Evolutionary conservation across 257 asterid species (phyloP).

Genomic region (Solanum gandarillasii): DNA sequence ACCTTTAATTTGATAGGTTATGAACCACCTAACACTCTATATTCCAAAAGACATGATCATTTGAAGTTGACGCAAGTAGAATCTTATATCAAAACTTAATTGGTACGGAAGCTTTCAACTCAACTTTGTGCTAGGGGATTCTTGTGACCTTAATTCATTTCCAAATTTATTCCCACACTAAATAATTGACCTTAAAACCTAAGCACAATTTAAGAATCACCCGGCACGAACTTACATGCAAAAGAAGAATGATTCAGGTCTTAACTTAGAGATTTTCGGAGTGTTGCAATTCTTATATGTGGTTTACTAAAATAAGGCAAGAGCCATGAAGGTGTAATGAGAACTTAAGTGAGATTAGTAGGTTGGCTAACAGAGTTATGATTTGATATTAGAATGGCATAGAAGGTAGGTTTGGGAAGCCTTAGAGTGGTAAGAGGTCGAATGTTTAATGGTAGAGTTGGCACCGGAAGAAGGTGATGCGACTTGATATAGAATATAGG

Average conservation of each 20-base stretch:
- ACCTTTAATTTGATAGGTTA: neutral
- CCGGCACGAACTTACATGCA: too few relatives aligned
- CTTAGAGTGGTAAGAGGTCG: too few relatives aligned
- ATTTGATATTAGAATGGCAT: neutral
- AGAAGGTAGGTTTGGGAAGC: neutral
- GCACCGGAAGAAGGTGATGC: neutral
- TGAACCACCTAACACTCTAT: neutral
- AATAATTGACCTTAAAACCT: neutral
- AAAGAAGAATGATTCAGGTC: too few relatives aligned
- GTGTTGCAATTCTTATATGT: neutral
- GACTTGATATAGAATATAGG: neutral
- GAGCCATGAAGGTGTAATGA: neutral
- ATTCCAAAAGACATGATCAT: neutral
- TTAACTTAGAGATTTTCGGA: too few relatives aligned
- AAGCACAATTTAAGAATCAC: neutral
- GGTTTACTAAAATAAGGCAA: neutral
- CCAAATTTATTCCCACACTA: neutral
- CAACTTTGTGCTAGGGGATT: neutral
- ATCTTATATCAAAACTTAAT: too few relatives aligned
- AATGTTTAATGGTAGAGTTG: neutral
- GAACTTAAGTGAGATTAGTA: neutral
- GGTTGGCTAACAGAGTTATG: neutral
- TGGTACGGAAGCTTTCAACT: neutral
- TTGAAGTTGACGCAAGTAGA: neutral
- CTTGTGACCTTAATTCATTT: neutral